Percentiles rank a stretch among this genome's conserved stretches.
phyloP scores from a whole-genome alignment of 306 rosid species.

The Vicia faba region DNA sequence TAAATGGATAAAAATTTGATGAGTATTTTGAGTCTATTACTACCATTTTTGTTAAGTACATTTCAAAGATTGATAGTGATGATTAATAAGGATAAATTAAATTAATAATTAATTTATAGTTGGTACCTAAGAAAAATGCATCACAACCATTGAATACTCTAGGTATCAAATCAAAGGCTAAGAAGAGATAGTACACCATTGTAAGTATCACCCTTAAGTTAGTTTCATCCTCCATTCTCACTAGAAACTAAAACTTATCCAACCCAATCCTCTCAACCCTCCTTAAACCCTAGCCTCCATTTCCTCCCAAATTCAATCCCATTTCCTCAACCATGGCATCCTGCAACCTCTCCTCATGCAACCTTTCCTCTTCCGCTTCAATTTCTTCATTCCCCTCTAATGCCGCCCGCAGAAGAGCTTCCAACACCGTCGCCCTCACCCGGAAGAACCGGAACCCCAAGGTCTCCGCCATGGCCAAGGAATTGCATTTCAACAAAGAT shows the following conservation, averaged over 20 bases:
- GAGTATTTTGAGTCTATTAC: no score
- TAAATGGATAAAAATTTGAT: no score
- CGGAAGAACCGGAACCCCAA: conserved; percentile 51
- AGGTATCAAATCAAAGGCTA: no score
- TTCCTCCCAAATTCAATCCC: background rate
- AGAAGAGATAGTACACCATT: no score
- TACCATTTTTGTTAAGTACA: no score
- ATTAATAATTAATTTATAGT: no score
- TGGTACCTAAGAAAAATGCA: no score
- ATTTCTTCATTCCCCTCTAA: conserved; percentile 61
- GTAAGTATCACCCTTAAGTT: background rate
- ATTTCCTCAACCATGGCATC: conserved; percentile 62
- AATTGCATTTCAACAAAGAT: conserved; percentile 89
- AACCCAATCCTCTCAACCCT: conserved; percentile 20
- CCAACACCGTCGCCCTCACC: conserved; percentile 39
- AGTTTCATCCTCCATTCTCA: background rate
- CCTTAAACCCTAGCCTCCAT: conserved; percentile 34
- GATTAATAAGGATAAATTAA: no score
- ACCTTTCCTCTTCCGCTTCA: conserved; percentile 67
- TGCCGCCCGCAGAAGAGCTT: conserved; percentile 47
- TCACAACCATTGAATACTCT: no score
- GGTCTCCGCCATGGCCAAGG: conserved; percentile 94
- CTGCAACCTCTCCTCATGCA: conserved; percentile 54
- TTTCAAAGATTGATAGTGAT: no score
- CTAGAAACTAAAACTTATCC: conserved; percentile 27